Base-by-base conservation (phyloP, 768 basidiomycete genomes). In the Pholiota conissans region DNA sequence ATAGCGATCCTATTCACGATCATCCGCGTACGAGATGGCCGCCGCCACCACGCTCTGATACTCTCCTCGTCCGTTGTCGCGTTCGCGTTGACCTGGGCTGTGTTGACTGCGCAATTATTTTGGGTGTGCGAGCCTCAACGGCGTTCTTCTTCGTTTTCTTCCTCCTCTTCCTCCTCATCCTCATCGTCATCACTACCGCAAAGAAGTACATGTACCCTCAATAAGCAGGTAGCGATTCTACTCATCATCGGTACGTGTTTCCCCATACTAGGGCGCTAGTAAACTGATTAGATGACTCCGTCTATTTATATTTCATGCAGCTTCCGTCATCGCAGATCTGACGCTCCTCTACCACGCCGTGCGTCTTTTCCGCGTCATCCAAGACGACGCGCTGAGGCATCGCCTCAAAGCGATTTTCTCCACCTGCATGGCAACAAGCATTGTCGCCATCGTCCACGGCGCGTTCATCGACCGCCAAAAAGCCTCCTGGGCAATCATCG, bases 1-100 rank as follows among this genome's bases (percentile, higher is more conserved):
- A 68, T 82, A n/a, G 77, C 81, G 24, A 82, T 83, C 42, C 67
- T 84, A 6, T 81, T 80, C 68, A 83, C 82, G 5, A 74, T 84
- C 58, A 77, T 83, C 52, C 79, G 83, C 34, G 74, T 84, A 62
- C 78, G 79, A 52, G 77, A 79, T 1, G 73, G 74, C 49, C 57
- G 74, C 49, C 57, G 32, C 5, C 37, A 40, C 3, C 65, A 72
- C 48, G 67, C 69, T 10, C 59, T 53, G 27, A 58, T 61, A 14
- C 66, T 76, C 0, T 52, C 64, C 11, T 65, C 65, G 53, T 57
- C 79, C n/a, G 74, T 71, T 0, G 61, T 66, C 20, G 10, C 72
- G 1, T 73, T 72, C 65, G 16, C 69, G 30, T n/a, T 69, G 42
- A 71, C 72, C 27, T 62, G 65, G 40, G 47, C 62, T 26, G 61